These are phyloP conservation scores for Tetrapisispora pingtungensis DNA, from an alignment of 805 yeast species.

Conservation along the genomic window DNA sequence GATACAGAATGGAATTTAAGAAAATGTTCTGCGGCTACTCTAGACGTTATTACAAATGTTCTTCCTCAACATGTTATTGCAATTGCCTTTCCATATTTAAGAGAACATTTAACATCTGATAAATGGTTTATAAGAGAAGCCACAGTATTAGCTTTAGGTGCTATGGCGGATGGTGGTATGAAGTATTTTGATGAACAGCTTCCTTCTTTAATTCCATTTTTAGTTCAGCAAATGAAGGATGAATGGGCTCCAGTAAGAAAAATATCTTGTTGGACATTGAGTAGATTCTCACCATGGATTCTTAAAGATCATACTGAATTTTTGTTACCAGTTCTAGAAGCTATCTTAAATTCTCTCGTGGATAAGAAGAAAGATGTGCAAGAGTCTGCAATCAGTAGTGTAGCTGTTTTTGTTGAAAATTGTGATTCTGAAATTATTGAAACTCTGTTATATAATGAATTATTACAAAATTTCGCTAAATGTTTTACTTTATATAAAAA, in stretches of 20 bases:
- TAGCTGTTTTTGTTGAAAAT: conserved; percentile 73
- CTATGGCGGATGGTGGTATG: conserved; percentile 81
- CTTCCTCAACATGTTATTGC: conserved; percentile 59
- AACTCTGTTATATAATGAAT: conserved; percentile 49
- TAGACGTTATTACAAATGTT: conserved; percentile 66
- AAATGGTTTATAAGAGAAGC: conserved; percentile 92
- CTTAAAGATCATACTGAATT: conserved; percentile 59
- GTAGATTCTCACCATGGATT: conserved; percentile 79
- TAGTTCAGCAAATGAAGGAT: conserved; percentile 72
- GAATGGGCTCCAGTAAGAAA: conserved; percentile 77
- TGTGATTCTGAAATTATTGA: conserved; percentile 54
- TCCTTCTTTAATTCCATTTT: conserved; percentile 73
- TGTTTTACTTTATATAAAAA: conserved; percentile 76
- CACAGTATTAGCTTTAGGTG: conserved; percentile 88
- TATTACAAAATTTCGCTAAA: conserved; percentile 57
- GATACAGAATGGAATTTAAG: conserved; percentile 81
- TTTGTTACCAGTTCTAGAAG: conserved; percentile 66
- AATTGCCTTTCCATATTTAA: conserved; percentile 63
- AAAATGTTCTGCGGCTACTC: conserved; percentile 89
- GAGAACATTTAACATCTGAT: conserved; percentile 53
- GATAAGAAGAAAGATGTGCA: conserved; percentile 91
- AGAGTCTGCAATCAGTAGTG: conserved; percentile 83
- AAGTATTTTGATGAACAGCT: conserved; percentile 60
- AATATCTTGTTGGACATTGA: conserved; percentile 91
- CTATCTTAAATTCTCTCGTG: conserved; percentile 63